Evolutionary conservation across 768 basidiomycete genomes (phyloP), one percentile per base, ranked within the genome.

Genomic region (Strobilomyces confusus): DNA sequence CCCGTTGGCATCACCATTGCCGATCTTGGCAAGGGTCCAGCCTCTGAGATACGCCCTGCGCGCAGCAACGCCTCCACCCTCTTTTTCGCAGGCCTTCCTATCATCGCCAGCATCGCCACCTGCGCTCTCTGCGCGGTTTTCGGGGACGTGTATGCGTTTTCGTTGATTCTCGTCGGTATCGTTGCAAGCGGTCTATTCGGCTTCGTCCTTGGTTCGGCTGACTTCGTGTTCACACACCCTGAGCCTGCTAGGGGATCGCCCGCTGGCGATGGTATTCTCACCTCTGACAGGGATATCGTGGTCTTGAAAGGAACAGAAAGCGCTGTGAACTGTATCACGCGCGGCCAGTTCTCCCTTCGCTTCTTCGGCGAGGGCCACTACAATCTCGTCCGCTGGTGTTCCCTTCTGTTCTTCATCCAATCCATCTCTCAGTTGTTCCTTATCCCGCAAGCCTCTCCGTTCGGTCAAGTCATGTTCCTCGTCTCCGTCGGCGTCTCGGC

Each of bases 101-200:
- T 67, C 15, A 17, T 26, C 13, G 20, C 36, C 22, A 72, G 69
- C 44, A 7, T 68, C 12, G 54, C 32, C 22, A 42, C 61, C 5
- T 68, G 66, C 23, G 48, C 29, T 1, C 25, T 61, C 5, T 67
- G 63, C 37, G 67, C 58, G 14, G 0, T 55, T 15, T 60, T 33
- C 32, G 34, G 20, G 3, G 70, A 72, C 48, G 69, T 61, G 62
- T 66, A 51, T 29, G 63, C 65, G 17, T 64, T 61, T 19, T 43
- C 55, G 3, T 59, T 72, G 63, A 68, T 72, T 32, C 53, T 72
- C 1, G 47, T 62, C 5, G 70, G 70, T 1, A 67, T 72, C n/a
- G 4, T 71, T 8, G 59, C 64, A 36, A 71, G 59, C 23, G 68
- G 71, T 12, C 0, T 70, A 13, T 61, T 67, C 14, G 64, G 58